Percentiles rank a stretch among this genome's conserved stretches.
These are phyloP conservation scores for Didymella arachidicola DNA, from an alignment of 2,329 filamentous ascomycete genomes.

Conservation along the genomic window DNA sequence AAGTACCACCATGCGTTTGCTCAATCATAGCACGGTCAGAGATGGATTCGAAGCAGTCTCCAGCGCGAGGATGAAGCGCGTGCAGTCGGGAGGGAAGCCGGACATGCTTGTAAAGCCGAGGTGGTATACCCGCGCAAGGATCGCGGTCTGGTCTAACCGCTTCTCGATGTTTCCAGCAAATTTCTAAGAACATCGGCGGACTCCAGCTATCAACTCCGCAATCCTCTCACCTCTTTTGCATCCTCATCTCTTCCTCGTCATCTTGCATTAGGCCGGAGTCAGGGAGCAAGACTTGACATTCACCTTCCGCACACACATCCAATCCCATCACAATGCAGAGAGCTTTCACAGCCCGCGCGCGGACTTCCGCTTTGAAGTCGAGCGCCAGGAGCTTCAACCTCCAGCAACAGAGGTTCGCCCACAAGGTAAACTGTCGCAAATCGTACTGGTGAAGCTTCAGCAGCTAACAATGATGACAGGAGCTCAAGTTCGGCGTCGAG, in stretches of 20 bases:
- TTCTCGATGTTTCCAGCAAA: conserved; percentile 33
- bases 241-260: conserved; percentile 40
- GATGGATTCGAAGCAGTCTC: background rate
- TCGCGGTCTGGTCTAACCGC: conserved; percentile 21
- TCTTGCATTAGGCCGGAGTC: conserved; percentile 49
- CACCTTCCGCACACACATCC: conserved; percentile 28
- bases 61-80: background rate
- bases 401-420: conserved; percentile 93
- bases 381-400: conserved; percentile 68
- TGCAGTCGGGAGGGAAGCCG: conserved; percentile 10
- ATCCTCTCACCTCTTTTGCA: conserved; percentile 27
- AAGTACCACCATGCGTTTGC: background rate
- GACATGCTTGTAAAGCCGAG: conserved; percentile 16
- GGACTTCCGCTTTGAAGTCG: conserved; percentile 80
- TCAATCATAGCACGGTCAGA: background rate
- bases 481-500: conserved; percentile 98
- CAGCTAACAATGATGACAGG: conserved; percentile 60
- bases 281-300: conserved; percentile 45
- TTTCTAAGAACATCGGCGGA: conserved; percentile 28
- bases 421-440: conserved; percentile 73
- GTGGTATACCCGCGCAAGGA: conserved; percentile 15
- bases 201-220: conserved; percentile 30
- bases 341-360: conserved; percentile 81
- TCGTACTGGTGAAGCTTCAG: background rate
- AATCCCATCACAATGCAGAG: conserved; percentile 80